Conservation (phyloP, 768 basidiomycete genomes). For the Serendipita sp. region DNA sequence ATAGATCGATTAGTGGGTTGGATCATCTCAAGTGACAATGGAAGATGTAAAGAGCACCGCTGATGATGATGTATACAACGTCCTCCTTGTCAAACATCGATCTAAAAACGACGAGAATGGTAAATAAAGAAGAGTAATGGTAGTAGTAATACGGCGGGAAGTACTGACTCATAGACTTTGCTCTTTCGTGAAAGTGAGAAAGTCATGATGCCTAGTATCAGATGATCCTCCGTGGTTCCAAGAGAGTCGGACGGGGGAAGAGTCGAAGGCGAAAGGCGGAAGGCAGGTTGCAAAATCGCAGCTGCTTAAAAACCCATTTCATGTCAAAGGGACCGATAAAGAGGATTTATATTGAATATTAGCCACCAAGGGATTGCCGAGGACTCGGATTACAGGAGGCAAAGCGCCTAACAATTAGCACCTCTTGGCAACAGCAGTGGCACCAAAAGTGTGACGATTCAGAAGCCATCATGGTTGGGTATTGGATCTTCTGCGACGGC, state of each 20-base stretch:
- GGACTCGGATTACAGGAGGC: too few relatives aligned
- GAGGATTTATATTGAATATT: too few relatives aligned
- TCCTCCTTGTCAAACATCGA: slow-evolving; percentile 46
- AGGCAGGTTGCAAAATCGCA: too few relatives aligned
- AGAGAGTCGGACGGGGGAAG: background rate
- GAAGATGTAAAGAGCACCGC: slow-evolving; percentile 34
- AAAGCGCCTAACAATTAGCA: too few relatives aligned
- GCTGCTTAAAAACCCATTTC: background rate
- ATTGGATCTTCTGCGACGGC: too few relatives aligned
- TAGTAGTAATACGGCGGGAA: background rate
- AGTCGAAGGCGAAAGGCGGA: background rate
- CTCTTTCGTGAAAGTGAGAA: background rate
- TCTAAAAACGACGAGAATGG: background rate
- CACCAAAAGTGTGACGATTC: too few relatives aligned
- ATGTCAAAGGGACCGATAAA: background rate
- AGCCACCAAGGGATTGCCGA: too few relatives aligned
- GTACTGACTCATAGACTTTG: background rate
- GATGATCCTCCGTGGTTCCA: background rate
- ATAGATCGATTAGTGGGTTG: background rate
- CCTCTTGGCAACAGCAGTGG: too few relatives aligned
- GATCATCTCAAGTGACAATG: background rate
- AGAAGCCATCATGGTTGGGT: too few relatives aligned
- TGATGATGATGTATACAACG: slow-evolving; percentile 50
- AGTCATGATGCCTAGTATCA: background rate
- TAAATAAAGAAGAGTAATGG: background rate